phyloP scores from a whole-genome alignment of 352 stramenopile genomes.

The Aphanomyces astaci region DNA sequence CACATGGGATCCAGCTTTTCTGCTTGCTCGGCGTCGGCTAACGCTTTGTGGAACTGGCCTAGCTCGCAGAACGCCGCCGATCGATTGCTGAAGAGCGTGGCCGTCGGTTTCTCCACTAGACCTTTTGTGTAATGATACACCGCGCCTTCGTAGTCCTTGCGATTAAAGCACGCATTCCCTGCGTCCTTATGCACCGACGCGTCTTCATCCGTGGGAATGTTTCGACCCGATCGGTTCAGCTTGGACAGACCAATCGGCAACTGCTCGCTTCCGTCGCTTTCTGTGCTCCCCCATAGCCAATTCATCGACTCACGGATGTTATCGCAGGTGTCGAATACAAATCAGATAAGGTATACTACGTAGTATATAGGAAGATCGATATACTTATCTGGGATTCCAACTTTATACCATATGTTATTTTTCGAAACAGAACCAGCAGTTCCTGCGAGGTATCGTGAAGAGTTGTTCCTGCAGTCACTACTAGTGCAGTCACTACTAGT shows the following conservation, averaged over 20 bases:
- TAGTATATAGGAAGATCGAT: too few species aligned
- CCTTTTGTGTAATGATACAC: conserved; percentile 55
- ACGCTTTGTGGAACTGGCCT: conserved; percentile 24
- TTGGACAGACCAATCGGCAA: conserved; percentile 17
- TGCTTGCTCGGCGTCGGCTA: conserved; percentile 17
- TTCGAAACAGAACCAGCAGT: too few species aligned
- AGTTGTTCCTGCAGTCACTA: too few species aligned
- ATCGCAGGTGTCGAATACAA: too few species aligned
- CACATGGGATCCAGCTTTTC: conserved; percentile 20
- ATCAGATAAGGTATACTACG: too few species aligned
- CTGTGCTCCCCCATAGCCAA: conserved; percentile 16
- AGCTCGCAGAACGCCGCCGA: conserved; percentile 66
- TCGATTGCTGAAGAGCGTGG: conserved; percentile 72
- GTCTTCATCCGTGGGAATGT: conserved; percentile 49
- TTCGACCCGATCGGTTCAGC: conserved; percentile 34
- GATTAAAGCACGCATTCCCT: conserved; percentile 60
- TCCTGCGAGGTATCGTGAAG: too few species aligned
- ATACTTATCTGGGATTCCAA: too few species aligned
- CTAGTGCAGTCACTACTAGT: too few species aligned
- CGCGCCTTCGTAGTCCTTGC: conserved; percentile 44
- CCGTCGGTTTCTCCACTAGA: conserved; percentile 42
- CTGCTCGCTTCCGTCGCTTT: conserved; percentile 7
- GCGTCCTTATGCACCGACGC: conserved; percentile 56
- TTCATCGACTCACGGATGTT: conserved; percentile 21
- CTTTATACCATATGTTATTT: too few species aligned